Base-by-base conservation (phyloP, 2,329 filamentous ascomycete species). In the Apiospora phragmitis region DNA sequence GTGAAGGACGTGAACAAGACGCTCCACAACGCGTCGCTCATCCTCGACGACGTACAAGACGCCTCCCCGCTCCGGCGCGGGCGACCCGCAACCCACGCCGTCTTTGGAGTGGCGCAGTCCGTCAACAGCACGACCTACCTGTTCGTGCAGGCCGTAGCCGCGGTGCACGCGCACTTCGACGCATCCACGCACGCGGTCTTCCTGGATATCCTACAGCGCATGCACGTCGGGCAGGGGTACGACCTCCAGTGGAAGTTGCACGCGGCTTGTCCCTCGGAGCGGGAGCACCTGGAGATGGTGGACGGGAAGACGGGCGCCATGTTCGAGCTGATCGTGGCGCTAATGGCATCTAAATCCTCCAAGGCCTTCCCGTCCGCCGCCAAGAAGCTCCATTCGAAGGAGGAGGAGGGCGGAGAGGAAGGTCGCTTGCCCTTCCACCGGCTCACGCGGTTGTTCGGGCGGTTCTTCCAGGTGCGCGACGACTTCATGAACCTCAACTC, bases 401-500 rank as follows among this genome's bases (percentile, higher is more conserved):
- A 4, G 21, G 9, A n/a, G 47, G 18, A 2, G 14, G 14, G 6
- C 3, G 24, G 6, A 11, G 14, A 14, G 24, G 1, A 32, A 7
- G 35, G 21, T 2, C 9, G 9, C 1, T n/a, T 41, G 2, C 24
- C 26, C 35, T 62, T 62, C 29, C 55, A 21, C 8, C 11, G 87
- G 8, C 84, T 92, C 4, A 89, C 91, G 72, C 90, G 86, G 74
- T 82, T 85, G n/a, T 85, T 90, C 65, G 88, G 88, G 67, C 81
- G 89, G 1, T 84, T 89, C 74, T 90, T 89, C 80, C 88, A 90
- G 72, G 89, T 90, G 77, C 82, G 87, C 70, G 87, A 88, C 81
- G 90, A 92, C 81, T 91, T 92, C 77, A 85, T 89, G 75, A 92
- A 92, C 24, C 8, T 67, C n/a, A 41, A 3, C 3, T 65, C 59